phyloP scores from a whole-genome alignment of 179 eudicot species.

The Silene vulgaris region DNA sequence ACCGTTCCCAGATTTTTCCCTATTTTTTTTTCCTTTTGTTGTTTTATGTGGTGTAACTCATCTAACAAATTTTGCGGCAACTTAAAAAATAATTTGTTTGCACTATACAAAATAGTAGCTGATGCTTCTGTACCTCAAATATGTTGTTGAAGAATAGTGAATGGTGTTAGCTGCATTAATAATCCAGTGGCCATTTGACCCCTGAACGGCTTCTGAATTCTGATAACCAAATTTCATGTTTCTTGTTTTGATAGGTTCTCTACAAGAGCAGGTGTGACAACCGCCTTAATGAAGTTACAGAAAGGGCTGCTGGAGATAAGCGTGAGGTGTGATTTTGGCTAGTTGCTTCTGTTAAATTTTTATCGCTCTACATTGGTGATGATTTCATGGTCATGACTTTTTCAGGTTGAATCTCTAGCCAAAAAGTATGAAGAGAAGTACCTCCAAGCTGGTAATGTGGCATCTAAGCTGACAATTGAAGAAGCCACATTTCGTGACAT shows the following conservation, averaged over 20 bases:
- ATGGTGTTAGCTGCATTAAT: background rate
- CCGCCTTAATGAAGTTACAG: slow-evolving; percentile 78
- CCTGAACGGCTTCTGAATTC: background rate
- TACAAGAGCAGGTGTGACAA: slow-evolving; percentile 97
- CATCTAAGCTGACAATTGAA: slow-evolving; percentile 79
- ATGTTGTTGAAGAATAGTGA: background rate
- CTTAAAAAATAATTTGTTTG: background rate
- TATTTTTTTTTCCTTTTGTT: background rate
- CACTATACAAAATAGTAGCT: background rate
- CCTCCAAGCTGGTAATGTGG: slow-evolving; percentile 85
- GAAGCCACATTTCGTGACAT: slow-evolving; percentile 96
- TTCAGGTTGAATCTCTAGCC: slow-evolving; percentile 64
- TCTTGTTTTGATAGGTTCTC: slow-evolving; percentile 47
- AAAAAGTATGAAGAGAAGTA: slow-evolving; percentile 95
- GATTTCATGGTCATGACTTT: slow-evolving; percentile 10
- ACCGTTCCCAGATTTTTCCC: background rate
- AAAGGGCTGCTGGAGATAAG: slow-evolving; percentile 73
- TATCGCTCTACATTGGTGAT: background rate
- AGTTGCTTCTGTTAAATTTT: slow-evolving; percentile 11
- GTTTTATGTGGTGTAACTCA: background rate
- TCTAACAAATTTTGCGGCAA: background rate
- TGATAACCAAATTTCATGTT: slow-evolving; percentile 13
- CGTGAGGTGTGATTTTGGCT: slow-evolving; percentile 53
- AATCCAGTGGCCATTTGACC: slow-evolving; percentile 2
- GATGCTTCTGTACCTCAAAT: background rate